These are phyloP conservation scores for Kalmusia sp. DNA, from an alignment of 2,329 filamentous ascomycete species.

Conservation along the genomic window DNA sequence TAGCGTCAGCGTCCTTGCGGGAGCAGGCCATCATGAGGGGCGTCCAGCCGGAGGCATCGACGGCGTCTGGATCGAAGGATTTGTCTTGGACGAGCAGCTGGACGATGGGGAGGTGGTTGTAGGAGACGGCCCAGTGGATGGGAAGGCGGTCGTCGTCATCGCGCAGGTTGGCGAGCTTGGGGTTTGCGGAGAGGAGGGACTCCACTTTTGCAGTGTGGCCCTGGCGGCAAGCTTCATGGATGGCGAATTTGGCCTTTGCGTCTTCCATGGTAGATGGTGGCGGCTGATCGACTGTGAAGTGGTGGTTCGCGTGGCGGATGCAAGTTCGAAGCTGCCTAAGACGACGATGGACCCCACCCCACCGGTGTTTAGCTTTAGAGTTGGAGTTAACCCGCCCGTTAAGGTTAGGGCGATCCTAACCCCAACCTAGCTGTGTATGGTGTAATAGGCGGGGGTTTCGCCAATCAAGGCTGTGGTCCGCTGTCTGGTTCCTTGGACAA, in stretches of 20 bases:
- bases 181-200: conserved; percentile 77
- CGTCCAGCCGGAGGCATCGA: conserved; percentile 84
- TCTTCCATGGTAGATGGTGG: conserved; percentile 34
- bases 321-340: not conserved
- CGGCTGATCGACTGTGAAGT: no score
- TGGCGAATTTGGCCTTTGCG: conserved; percentile 70
- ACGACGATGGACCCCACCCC: not conserved
- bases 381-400: no score
- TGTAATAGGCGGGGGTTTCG: conserved; percentile 2
- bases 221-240: conserved; percentile 87
- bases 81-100: conserved; percentile 73
- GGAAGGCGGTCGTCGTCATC: conserved; percentile 90
- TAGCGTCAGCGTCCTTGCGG: conserved; percentile 72
- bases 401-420: no score
- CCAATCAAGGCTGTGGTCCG: not conserved
- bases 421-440: no score
- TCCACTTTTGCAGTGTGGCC: conserved; percentile 76
- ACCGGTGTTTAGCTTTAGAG: no score
- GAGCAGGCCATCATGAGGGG: conserved; percentile 83
- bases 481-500: conserved; percentile 9
- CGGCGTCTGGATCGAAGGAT: conserved; percentile 82
- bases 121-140: conserved; percentile 92
- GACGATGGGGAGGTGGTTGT: conserved; percentile 79
- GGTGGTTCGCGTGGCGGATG: no score
- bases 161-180: conserved; percentile 73